Evolutionary conservation across 2,329 filamentous ascomycete genomes (phyloP).

Genomic region (Capronia epimyces): DNA sequence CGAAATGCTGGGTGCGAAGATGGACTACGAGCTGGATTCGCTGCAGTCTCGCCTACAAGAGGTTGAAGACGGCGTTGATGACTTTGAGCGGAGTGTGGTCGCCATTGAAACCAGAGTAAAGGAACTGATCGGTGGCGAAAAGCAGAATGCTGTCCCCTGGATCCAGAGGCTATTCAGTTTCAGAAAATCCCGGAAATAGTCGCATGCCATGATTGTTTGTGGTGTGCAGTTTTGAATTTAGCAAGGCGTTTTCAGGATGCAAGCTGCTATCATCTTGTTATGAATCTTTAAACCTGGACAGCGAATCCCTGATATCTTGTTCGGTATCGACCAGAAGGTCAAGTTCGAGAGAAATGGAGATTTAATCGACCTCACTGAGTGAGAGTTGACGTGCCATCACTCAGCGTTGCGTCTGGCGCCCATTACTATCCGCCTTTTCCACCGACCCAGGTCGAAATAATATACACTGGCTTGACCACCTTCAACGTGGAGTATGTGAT

Average conservation of each 20-base stretch:
- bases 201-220: not conserved
- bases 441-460: not conserved
- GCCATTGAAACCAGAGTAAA: slow-evolving; percentile 63
- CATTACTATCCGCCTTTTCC: not conserved
- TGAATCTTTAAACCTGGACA: not conserved
- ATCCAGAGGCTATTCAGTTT: slow-evolving; percentile 18
- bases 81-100: slow-evolving; percentile 72
- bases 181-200: slow-evolving; percentile 12
- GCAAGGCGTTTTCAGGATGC: slow-evolving; percentile 10
- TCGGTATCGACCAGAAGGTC: no score
- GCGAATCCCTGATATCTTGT: no score
- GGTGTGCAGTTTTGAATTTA: not conserved
- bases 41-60: slow-evolving; percentile 77
- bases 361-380: not conserved
- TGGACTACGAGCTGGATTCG: slow-evolving; percentile 85
- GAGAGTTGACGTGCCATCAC: not conserved
- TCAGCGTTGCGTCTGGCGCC: not conserved
- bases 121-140: slow-evolving; percentile 56
- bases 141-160: slow-evolving; percentile 10
- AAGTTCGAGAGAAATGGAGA: no score
- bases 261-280: not conserved
- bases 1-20: slow-evolving; percentile 71
- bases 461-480: not conserved
- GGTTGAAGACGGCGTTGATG: slow-evolving; percentile 72
- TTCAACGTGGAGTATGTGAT: not conserved